Base-by-base conservation (phyloP, 768 basidiomycete genomes). In the Chalciporus pseudorubinellus region DNA sequence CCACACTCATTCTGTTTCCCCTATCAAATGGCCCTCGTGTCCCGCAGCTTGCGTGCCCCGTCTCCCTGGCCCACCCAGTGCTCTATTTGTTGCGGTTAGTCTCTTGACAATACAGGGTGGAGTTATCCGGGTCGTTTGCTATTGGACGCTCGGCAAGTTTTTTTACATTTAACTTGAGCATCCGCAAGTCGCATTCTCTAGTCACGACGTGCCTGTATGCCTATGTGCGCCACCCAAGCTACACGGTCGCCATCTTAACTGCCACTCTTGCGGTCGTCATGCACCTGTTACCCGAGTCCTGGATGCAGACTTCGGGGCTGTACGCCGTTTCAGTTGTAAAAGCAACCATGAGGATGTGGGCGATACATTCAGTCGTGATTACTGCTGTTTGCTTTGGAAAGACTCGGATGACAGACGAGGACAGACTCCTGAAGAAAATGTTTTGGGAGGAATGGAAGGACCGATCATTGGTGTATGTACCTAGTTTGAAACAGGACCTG, bases 161-260 rank as follows among this genome's bases (percentile, higher is more conserved):
- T n/a, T 81, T 80, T 59, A 83, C 80, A 0, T 82, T 79, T 49
- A 76, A 80, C 59, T 68, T 80, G 69, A 71, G 69, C 63, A 76
- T 82, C 24, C 72, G 71, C 38, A 62, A 65, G 19, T 67, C 75
- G 46, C 81, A 83, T 49, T 63, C 56, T 47, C 69, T 83, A 16
- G 67, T 82, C 6, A 78, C 72, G 1, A 65, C 67, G 24, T 80
- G 80, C 2, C 79, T 78, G 0, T 83, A 83, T 57, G 51, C 64
- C 2, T 44, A 70, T 20, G 77, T 78, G 9, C 68, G 80, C 51
- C 80, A 82, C 53, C 80, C 80, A 3, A 73, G 74, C n/a, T 81
- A 81, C 55, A 63, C 70, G 2, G 77, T 74, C 4, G 22, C 22
- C 1, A 55, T 75, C 11, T 48, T 80, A 9, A 50, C 70, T 34